These are phyloP conservation scores for Xylariaceae sp. DNA, from an alignment of 2,329 filamentous ascomycete genomes.

Conservation along the genomic window DNA sequence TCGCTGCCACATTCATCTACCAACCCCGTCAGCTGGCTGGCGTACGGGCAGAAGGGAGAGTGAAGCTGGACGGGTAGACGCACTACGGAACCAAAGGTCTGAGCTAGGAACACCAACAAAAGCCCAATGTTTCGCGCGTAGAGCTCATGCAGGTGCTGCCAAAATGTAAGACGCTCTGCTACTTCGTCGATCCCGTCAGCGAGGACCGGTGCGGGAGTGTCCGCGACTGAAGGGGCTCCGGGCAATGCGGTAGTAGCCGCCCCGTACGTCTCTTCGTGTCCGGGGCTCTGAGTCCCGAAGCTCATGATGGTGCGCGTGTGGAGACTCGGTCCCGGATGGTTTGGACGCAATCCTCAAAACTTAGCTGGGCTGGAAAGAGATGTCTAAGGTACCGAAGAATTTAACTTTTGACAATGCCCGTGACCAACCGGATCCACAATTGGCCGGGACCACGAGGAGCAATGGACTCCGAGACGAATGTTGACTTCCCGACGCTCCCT, in stretches of 20 bases:
- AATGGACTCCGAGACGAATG: too few species aligned
- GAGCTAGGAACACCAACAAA: slow-evolving; percentile 39
- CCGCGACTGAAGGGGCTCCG: slow-evolving; percentile 1
- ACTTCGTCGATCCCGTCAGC: neutral
- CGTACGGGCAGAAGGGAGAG: neutral
- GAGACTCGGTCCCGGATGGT: too few species aligned
- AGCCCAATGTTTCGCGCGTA: slow-evolving; percentile 42
- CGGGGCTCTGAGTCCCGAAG: slow-evolving; percentile 7
- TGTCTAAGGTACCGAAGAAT: too few species aligned
- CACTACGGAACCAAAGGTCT: slow-evolving; percentile 42
- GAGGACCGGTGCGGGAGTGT: slow-evolving; percentile 2
- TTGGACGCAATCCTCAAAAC: too few species aligned
- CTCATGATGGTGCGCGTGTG: slow-evolving; percentile 4
- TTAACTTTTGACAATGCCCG: neutral
- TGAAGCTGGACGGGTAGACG: slow-evolving; percentile 5
- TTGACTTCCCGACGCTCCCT: too few species aligned
- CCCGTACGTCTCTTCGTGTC: neutral
- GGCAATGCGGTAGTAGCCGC: neutral
- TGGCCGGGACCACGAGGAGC: too few species aligned
- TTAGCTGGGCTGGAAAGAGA: too few species aligned
- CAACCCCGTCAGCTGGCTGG: slow-evolving; percentile 6
- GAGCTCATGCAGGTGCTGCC: slow-evolving; percentile 38
- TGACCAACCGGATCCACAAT: neutral
- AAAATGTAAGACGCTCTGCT: slow-evolving; percentile 1
- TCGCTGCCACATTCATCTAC: slow-evolving; percentile 42